phyloP scores from a whole-genome alignment of 2,329 filamentous ascomycete species.

The Paraconiothyrium brasiliense region DNA sequence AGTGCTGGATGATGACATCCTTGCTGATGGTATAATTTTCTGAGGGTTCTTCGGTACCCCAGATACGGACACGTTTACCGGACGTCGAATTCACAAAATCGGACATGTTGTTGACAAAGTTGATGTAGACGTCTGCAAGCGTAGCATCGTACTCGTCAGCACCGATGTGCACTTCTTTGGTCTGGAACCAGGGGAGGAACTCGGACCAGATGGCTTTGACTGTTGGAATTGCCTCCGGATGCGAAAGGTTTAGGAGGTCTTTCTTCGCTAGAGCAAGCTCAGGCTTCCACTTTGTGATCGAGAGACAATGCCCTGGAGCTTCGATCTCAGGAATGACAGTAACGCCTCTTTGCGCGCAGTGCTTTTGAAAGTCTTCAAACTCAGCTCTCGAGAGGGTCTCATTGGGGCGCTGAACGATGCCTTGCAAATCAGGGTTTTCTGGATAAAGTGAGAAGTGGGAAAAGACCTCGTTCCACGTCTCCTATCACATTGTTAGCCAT shows the following conservation, averaged over 20 bases:
- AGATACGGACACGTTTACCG: conserved; percentile 46
- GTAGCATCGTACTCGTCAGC: conserved; percentile 49
- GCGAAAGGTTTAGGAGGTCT: conserved; percentile 47
- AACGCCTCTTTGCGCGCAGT: conserved; percentile 47
- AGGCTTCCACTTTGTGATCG: conserved; percentile 52
- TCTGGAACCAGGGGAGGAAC: conserved; percentile 52
- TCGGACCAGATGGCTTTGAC: conserved; percentile 50
- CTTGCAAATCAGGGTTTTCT: conserved; percentile 44
- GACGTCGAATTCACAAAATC: conserved; percentile 42
- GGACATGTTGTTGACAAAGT: conserved; percentile 50
- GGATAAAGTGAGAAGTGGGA: conserved; percentile 56
- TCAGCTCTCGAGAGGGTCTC: conserved; percentile 46
- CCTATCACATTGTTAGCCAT: conserved; percentile 51
- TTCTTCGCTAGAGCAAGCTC: conserved; percentile 48
- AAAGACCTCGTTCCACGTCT: conserved; percentile 58
- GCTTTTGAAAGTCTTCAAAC: conserved; percentile 47
- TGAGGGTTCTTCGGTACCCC: conserved; percentile 57
- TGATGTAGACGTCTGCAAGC: conserved; percentile 49
- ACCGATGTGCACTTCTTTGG: conserved; percentile 50
- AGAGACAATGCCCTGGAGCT: conserved; percentile 47
- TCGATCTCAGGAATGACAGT: conserved; percentile 52
- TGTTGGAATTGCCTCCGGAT: conserved; percentile 48
- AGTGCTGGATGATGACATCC: conserved; percentile 57
- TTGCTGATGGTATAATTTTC: conserved; percentile 50
- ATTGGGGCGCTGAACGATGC: conserved; percentile 46